Evolutionary conservation across 2,329 filamentous ascomycete species (phyloP), one percentile per base, ranked within the genome.

Genomic region (Trichophyton equinum): DNA sequence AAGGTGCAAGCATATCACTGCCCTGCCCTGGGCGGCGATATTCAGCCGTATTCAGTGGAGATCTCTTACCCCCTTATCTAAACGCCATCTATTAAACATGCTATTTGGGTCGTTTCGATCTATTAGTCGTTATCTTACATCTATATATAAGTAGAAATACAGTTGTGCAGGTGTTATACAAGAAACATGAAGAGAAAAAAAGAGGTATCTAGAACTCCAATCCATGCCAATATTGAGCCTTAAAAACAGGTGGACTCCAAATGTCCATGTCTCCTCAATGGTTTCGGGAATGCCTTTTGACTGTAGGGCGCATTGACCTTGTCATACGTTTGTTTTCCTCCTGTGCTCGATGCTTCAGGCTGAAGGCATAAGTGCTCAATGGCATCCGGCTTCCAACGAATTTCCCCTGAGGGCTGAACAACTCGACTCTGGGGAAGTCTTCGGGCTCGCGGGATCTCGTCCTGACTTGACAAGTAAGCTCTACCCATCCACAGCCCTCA

Each of bases 401-500:
- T 30, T 62, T 63, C 11, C 94, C 94, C 62, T 90, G 81, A 0
- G 94, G 94, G 30, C 82, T 88, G 68, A 87, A 96, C 0, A 97
- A 84, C 66, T 97, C 91, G 5, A 99, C 81, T 8, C 85, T 78
- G 0, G 90, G 90, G 77, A 84, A 85, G 13, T 61, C n/a, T 8
- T 51, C 46, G 59, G 68, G 61, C 38, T 66, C 38, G 25, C 64
- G 49, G 20, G 68, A 76, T 68, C 74, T 81, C 15, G 79, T 82
- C 58, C 92, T 83, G 8, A 95, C 83, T 74, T 99, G 92, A 2
- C 86, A 86, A 0, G 85, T 85, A 46, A 99, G 73, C 74, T 99
- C 94, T 1, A 99, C 81, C 88, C 95, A 99, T 6, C 94, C 94
- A 27, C 91, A 86, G 1, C 94, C 91, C 72, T 97, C 92, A 57